Percentiles rank a stretch among this genome's conserved stretches.
phyloP scores from a whole-genome alignment of 345 rosid genomes.

The Jatropha curcas region DNA sequence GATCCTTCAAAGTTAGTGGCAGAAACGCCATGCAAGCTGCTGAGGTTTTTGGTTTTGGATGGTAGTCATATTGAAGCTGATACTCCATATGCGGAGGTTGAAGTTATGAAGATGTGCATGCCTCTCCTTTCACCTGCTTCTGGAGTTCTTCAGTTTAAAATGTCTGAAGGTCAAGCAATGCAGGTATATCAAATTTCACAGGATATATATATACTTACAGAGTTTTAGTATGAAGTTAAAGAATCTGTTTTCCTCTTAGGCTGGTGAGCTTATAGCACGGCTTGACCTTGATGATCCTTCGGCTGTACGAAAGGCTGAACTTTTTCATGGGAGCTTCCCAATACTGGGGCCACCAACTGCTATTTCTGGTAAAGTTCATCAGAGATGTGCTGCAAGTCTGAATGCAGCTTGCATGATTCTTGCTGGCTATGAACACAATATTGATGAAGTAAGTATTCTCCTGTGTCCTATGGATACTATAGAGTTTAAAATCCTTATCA shows the following conservation, averaged over 20 bases:
- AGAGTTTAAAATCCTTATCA: neutral
- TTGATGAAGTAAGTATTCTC: slow-evolving; percentile 69
- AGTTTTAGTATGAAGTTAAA: slow-evolving; percentile 13
- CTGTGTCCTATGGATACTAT: slow-evolving; percentile 4
- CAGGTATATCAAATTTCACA: slow-evolving; percentile 57
- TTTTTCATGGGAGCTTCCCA: slow-evolving; percentile 90
- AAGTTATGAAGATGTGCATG: slow-evolving; percentile 99
- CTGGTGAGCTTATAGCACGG: slow-evolving; percentile 98
- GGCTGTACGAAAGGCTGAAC: slow-evolving; percentile 98
- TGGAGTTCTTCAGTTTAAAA: slow-evolving; percentile 72
- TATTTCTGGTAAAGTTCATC: slow-evolving; percentile 94
- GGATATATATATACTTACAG: too few species aligned
- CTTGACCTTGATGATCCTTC: slow-evolving; percentile 98
- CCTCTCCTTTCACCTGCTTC: slow-evolving; percentile 99
- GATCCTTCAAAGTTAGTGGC: slow-evolving; percentile 98
- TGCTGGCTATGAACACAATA: slow-evolving; percentile 92
- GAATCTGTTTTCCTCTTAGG: slow-evolving; percentile 45
- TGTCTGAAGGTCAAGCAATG: slow-evolving; percentile 99
- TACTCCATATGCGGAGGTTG: slow-evolving; percentile 95
- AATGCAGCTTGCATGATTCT: slow-evolving; percentile 97
- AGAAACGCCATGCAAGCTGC: slow-evolving; percentile 98
- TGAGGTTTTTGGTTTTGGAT: slow-evolving; percentile 88
- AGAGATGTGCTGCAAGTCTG: slow-evolving; percentile 94
- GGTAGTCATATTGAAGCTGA: slow-evolving; percentile 93
- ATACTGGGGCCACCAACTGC: slow-evolving; percentile 89